Evolutionary conservation across 1,284 basidiomycete genomes (phyloP).

Genomic region (Meira miltonrushii): DNA sequence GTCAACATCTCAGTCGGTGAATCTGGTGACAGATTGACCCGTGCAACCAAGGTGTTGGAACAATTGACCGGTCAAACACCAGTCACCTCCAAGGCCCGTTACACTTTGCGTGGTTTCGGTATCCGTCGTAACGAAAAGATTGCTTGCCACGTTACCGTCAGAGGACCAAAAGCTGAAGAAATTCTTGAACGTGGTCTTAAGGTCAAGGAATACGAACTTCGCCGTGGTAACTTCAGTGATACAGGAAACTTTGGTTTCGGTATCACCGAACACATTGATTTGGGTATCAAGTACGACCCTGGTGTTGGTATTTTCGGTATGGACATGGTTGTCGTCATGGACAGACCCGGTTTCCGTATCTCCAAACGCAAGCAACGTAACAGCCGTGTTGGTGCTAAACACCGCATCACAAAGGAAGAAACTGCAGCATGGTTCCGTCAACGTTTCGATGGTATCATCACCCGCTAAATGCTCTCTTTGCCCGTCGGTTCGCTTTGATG

Average conservation of each 20-base stretch:
- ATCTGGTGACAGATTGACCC: constrained; percentile 97
- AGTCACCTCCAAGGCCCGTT: constrained; percentile 98
- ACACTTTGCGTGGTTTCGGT: constrained; percentile 98
- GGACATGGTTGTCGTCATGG: constrained; percentile 67
- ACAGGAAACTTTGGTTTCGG: constrained; percentile 82
- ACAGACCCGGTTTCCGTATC: constrained; percentile 87
- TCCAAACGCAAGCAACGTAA: constrained; percentile 85
- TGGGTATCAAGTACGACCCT: constrained; percentile 71
- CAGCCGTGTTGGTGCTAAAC: constrained; percentile 77
- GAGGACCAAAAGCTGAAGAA: constrained; percentile 98
- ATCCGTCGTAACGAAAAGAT: constrained; percentile 99
- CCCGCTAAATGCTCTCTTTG: background rate
- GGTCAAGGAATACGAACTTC: constrained; percentile 99
- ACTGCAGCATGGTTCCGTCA: constrained; percentile 98
- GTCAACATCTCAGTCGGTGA: constrained; percentile 99
- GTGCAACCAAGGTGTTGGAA: constrained; percentile 98
- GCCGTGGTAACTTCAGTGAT: constrained; percentile 84
- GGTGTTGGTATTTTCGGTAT: constrained; percentile 52
- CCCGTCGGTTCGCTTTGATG: no score
- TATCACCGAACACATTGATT: constrained; percentile 73
- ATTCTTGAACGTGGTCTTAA: constrained; percentile 96
- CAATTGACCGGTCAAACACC: constrained; percentile 99
- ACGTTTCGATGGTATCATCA: constrained; percentile 57
- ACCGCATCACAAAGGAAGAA: constrained; percentile 59
- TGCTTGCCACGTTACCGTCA: constrained; percentile 97